These are phyloP conservation scores for Fraxinus americana DNA, from an alignment of 257 asterid species.

Conservation along the genomic window DNA sequence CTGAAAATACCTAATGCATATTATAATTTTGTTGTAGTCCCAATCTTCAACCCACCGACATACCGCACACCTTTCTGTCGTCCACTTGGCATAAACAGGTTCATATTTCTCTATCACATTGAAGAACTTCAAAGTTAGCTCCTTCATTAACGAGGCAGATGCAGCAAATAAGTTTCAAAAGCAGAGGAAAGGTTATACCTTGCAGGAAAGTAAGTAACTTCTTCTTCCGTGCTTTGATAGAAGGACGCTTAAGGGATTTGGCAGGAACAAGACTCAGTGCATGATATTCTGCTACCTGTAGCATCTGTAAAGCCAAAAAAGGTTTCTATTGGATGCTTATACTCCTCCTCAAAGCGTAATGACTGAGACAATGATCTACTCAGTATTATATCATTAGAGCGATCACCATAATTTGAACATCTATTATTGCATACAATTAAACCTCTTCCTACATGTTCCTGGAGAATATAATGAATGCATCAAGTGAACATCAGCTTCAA, in stretches of 20 bases:
- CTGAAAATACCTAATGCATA: conserved; percentile 56
- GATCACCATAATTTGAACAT: too few species aligned
- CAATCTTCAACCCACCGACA: conserved; percentile 99
- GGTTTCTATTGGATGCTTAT: not conserved
- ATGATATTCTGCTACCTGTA: conserved; percentile 83
- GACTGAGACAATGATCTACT: too few species aligned
- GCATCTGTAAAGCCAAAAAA: conserved; percentile 60
- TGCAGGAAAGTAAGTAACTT: conserved; percentile 77
- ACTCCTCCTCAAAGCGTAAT: too few species aligned
- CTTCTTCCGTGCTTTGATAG: conserved; percentile 84
- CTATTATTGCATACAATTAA: too few species aligned
- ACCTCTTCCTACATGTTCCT: conserved; percentile 11
- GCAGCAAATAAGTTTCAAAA: conserved; percentile 5
- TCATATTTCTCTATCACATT: conserved; percentile 73
- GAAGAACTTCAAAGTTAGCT: conserved; percentile 28
- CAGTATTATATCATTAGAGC: too few species aligned
- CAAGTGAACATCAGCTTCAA: conserved; percentile 27
- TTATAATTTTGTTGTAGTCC: conserved; percentile 95
- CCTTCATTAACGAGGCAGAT: conserved; percentile 15
- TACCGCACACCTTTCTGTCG: conserved; percentile 99
- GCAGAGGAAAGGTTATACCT: conserved; percentile 38
- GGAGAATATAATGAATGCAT: conserved; percentile 13
- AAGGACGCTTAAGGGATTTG: conserved; percentile 79
- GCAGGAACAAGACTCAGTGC: conserved; percentile 71
- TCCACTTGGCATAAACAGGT: conserved; percentile 94